A percentile compares a stretch with the other conserved stretches of the same genome.
phyloP scores from a whole-genome alignment of 192 early-diverging fungal species.

The Mortierella hygrophila region DNA sequence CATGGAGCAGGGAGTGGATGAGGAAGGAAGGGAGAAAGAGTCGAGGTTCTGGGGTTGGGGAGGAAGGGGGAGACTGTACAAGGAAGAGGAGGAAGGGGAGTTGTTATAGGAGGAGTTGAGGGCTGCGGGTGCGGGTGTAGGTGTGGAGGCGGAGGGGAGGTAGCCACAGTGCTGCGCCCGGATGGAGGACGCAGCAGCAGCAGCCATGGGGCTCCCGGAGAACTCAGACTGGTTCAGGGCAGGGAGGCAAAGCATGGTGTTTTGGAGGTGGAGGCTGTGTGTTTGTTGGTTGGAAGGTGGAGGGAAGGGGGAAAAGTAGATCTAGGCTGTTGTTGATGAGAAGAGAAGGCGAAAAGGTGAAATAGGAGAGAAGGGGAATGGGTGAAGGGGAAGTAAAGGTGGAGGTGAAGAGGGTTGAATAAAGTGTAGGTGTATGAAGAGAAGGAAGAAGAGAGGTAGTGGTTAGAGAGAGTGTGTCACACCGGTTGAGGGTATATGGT shows the following conservation, averaged over 20 bases:
- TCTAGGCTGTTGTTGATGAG: not conserved
- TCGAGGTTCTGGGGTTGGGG: conserved; percentile 38
- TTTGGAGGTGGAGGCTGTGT: not conserved
- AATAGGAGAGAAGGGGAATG: not conserved
- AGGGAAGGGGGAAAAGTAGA: not conserved
- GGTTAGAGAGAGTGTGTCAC: not conserved
- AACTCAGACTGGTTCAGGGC: conserved; percentile 18
- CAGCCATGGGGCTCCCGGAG: conserved; percentile 22
- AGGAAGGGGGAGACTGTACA: conserved; percentile 47
- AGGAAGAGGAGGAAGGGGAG: conserved; percentile 12
- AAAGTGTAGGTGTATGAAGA: not conserved
- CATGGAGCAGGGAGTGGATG: conserved; percentile 40
- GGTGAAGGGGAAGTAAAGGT: not conserved
- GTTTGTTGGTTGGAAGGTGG: not conserved
- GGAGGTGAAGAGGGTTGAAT: not conserved
- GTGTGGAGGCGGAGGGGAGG: not conserved
- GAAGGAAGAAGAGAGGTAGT: not conserved
- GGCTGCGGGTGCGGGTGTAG: not conserved
- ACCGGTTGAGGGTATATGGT: conserved; percentile 2
- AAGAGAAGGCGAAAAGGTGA: not conserved
- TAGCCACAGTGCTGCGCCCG: conserved; percentile 4
- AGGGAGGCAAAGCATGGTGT: conserved; percentile 35
- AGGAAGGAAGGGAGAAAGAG: conserved; percentile 48
- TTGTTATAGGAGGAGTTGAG: not conserved
- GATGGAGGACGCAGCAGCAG: not conserved